These are phyloP conservation scores for Tylopilus microsporus DNA, from an alignment of 1,284 basidiomycete species.

Conservation along the genomic window DNA sequence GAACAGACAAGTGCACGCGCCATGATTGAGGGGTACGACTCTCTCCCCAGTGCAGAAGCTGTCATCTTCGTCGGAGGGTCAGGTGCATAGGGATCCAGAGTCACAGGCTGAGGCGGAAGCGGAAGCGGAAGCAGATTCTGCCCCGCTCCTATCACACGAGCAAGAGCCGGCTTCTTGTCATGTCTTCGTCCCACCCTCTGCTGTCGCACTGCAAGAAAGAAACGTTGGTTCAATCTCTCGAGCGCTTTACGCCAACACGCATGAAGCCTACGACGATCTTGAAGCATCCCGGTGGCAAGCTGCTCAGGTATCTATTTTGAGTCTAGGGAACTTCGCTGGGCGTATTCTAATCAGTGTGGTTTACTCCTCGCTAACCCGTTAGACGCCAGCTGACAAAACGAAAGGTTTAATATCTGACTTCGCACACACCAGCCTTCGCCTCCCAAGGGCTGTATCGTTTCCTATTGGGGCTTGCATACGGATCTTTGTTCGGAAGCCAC, in stretches of 20 bases:
- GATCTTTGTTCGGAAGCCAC: slow-evolving; percentile 71
- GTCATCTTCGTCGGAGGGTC: slow-evolving; percentile 26
- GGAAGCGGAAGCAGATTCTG: slow-evolving; percentile 18
- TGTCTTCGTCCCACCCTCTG: slow-evolving; percentile 7
- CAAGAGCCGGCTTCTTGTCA: slow-evolving; percentile 9
- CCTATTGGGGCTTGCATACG: slow-evolving; percentile 75
- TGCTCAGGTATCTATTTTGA: slow-evolving; percentile 80
- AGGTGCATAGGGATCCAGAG: slow-evolving; percentile 29
- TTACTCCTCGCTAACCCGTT: not conserved
- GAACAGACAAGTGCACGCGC: slow-evolving; percentile 22
- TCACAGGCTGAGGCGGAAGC: slow-evolving; percentile 2
- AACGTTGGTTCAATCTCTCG: slow-evolving; percentile 92
- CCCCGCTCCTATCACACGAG: slow-evolving; percentile 18
- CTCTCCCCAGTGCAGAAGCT: slow-evolving; percentile 13
- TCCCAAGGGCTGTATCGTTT: slow-evolving; percentile 65
- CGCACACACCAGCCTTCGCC: slow-evolving; percentile 50
- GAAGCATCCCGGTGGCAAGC: slow-evolving; percentile 76
- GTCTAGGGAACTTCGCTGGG: slow-evolving; percentile 79
- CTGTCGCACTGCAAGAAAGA: slow-evolving; percentile 15
- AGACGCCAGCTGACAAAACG: not conserved
- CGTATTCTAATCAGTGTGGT: slow-evolving; percentile 70
- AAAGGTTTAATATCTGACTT: slow-evolving; percentile 73
- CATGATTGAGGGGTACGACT: slow-evolving; percentile 8
- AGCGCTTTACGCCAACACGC: slow-evolving; percentile 70
- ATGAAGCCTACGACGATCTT: slow-evolving; percentile 58